These are phyloP conservation scores for Cucurbitaria berberidis DNA, from an alignment of 2,329 filamentous ascomycete genomes.

Conservation along the genomic window DNA sequence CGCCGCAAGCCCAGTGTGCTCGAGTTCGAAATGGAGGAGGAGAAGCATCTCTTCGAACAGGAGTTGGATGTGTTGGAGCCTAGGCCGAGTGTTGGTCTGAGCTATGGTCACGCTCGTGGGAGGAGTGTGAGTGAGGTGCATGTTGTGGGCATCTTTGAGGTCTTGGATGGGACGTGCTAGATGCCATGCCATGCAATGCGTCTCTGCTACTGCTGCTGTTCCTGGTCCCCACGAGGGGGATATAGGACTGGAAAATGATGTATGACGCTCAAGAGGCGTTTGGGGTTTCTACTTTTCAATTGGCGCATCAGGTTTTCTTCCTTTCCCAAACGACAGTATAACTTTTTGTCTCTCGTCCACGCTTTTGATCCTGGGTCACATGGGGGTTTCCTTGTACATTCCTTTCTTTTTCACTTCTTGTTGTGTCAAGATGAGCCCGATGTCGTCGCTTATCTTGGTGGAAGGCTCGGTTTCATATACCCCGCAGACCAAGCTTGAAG, in stretches of 20 bases:
- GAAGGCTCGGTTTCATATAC: constrained; percentile 1
- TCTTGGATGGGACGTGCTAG: constrained; percentile 43
- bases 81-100: constrained; percentile 21
- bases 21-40: constrained; percentile 47
- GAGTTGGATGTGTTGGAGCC: constrained; percentile 45
- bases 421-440: not conserved
- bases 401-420: not conserved
- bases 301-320: not conserved
- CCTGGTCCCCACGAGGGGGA: too few relatives aligned
- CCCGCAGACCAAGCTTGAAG: not conserved
- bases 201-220: not conserved
- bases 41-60: constrained; percentile 36
- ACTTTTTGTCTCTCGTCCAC: not conserved
- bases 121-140: constrained; percentile 27
- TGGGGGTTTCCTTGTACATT: constrained; percentile 4
- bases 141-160: constrained; percentile 49
- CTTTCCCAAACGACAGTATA: not conserved
- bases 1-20: constrained; percentile 42
- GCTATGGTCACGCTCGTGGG: too few relatives aligned
- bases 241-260: not conserved
- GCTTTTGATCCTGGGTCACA: not conserved
- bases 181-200: too few relatives aligned
- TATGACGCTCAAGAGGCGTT: constrained; percentile 4
- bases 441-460: not conserved
- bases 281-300: not conserved